phyloP scores from a whole-genome alignment of 208 protist species.

The Acanthamoeba lenticulata region DNA sequence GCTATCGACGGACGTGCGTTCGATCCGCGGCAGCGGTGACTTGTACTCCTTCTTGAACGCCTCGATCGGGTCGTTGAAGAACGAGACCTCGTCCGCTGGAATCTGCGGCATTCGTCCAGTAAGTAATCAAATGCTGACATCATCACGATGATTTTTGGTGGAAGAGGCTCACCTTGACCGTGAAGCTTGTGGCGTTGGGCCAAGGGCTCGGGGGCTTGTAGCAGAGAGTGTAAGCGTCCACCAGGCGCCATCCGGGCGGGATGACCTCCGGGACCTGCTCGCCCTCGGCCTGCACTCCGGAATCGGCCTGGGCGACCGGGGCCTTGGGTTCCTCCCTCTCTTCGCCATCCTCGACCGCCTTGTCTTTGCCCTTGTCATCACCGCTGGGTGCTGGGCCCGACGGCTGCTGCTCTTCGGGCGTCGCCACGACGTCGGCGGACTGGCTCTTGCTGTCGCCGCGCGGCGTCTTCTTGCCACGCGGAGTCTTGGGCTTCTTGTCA shows the following conservation, averaged over 20 bases:
- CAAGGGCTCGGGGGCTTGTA: background rate
- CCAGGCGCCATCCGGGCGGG: background rate
- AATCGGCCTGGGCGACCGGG: background rate
- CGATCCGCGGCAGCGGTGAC: background rate
- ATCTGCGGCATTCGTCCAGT: background rate
- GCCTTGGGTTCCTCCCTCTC: background rate
- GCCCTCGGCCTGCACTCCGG: background rate
- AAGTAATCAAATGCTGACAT: background rate
- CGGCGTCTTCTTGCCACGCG: conserved; percentile 5
- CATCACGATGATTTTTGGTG: background rate
- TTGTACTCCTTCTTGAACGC: conserved; percentile 30
- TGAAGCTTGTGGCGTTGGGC: conserved; percentile 2
- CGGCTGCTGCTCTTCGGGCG: too few species aligned
- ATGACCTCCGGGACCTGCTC: background rate
- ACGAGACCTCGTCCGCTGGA: conserved; percentile 6
- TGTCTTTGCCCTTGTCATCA: background rate
- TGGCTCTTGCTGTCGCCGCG: background rate
- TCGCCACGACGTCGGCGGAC: background rate
- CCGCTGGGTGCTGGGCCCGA: too few species aligned
- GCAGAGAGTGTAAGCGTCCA: conserved; percentile 6
- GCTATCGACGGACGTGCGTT: background rate
- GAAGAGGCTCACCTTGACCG: background rate
- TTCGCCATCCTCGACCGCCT: background rate
- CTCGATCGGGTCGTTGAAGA: conserved; percentile 61
- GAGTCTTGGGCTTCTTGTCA: background rate